phyloP scores from a whole-genome alignment of 2,329 filamentous ascomycete genomes.

The Fusarium sp. region DNA sequence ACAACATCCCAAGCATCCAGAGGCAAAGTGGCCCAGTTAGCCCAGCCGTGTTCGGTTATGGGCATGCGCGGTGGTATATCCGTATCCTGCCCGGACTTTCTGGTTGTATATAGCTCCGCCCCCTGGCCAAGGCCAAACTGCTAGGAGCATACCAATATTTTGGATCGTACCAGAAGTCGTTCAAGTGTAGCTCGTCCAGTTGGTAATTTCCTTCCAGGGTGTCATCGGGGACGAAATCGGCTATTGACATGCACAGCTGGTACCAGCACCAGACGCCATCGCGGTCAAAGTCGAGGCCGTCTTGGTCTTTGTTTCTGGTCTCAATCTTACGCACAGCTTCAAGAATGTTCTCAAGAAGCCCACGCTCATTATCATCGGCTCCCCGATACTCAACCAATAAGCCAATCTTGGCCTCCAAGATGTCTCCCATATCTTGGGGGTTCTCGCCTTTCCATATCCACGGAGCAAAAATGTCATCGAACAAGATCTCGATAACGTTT shows the following conservation, averaged over 20 bases:
- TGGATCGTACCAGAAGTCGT: background rate
- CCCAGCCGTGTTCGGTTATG: rapidly evolving
- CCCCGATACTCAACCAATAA: background rate
- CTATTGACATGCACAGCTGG: background rate
- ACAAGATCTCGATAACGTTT: background rate
- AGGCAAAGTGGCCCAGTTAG: background rate
- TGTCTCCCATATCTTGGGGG: background rate
- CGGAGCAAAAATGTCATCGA: background rate
- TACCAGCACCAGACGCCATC: slow-evolving; percentile 2
- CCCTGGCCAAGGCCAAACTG: background rate
- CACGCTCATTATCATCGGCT: background rate
- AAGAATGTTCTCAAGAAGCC: background rate
- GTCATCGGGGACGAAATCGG: background rate
- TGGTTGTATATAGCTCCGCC: background rate
- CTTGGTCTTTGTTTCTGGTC: rapidly evolving
- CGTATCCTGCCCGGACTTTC: background rate
- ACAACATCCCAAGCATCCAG: background rate
- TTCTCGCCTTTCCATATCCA: background rate
- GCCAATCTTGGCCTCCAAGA: slow-evolving; percentile 1
- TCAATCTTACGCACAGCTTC: background rate
- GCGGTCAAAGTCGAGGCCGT: background rate
- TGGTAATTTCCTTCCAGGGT: background rate
- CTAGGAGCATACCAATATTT: background rate
- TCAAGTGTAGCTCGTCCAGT: background rate
- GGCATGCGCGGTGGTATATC: too few relatives aligned